These are phyloP conservation scores for Colletotrichum tropicale DNA, from an alignment of 2,329 filamentous ascomycete species.

Conservation along the genomic window DNA sequence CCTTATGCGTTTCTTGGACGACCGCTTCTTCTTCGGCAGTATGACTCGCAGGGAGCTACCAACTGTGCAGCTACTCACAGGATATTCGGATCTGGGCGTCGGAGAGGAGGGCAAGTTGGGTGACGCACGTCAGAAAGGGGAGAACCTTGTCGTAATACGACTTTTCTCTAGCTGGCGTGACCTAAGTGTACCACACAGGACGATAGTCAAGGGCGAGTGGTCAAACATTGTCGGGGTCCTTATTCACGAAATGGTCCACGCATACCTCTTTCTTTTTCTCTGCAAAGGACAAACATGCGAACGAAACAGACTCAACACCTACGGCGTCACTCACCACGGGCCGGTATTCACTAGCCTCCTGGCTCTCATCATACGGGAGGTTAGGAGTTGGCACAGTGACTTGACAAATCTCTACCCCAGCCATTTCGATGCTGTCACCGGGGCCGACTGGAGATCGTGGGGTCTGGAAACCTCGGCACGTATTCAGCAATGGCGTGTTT, in stretches of 20 bases:
- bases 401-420: not conserved
- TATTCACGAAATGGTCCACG: not conserved
- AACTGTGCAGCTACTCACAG: not conserved
- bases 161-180: not conserved
- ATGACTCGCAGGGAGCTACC: not conserved
- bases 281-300: not conserved
- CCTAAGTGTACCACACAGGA: no score
- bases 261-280: not conserved
- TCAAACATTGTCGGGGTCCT: not conserved
- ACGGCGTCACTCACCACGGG: not conserved
- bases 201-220: no score
- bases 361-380: not conserved
- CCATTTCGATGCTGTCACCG: not conserved
- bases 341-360: not conserved
- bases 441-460: not conserved
- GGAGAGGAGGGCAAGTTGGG: not conserved
- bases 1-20: not conserved
- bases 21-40: not conserved
- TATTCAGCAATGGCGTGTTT: not conserved
- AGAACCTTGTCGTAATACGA: not conserved
- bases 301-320: not conserved
- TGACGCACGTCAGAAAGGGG: not conserved
- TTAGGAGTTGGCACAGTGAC: not conserved
- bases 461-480: not conserved
- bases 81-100: not conserved